phyloP scores from a whole-genome alignment of 306 rosid genomes.

The Quercus alba region DNA sequence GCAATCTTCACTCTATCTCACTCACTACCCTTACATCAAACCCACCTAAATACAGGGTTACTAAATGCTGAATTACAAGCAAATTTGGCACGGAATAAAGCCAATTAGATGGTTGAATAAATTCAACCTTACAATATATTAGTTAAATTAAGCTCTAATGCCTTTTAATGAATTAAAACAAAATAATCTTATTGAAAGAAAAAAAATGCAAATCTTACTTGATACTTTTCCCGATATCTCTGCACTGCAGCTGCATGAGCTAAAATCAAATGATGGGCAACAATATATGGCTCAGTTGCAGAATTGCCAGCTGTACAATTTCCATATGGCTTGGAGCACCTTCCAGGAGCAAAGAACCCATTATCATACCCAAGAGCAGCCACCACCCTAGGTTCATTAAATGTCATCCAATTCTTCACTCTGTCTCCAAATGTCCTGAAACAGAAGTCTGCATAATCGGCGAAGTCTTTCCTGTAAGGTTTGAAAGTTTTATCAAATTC shows the following conservation, averaged over 20 bases:
- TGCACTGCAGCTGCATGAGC: slow-evolving; percentile 88
- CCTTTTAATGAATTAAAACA: not conserved
- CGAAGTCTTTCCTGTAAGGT: slow-evolving; percentile 71
- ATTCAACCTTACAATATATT: too few relatives aligned
- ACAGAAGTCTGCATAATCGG: slow-evolving; percentile 89
- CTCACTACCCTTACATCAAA: too few relatives aligned
- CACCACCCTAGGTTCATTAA: slow-evolving; percentile 82
- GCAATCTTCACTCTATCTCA: too few relatives aligned
- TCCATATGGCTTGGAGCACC: slow-evolving; percentile 80
- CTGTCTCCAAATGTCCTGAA: slow-evolving; percentile 90
- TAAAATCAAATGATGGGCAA: slow-evolving; percentile 72
- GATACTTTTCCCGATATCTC: slow-evolving; percentile 75
- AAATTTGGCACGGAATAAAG: too few relatives aligned
- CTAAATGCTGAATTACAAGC: too few relatives aligned
- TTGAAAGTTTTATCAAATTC: slow-evolving; percentile 14
- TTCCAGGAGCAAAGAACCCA: slow-evolving; percentile 81
- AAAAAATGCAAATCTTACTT: slow-evolving; percentile 33
- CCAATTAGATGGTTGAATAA: too few relatives aligned
- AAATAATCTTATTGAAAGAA: not conserved
- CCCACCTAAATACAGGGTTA: too few relatives aligned
- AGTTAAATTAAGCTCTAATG: not conserved
- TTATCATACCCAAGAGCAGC: slow-evolving; percentile 95
- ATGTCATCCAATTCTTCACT: slow-evolving; percentile 96
- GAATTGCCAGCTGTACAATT: slow-evolving; percentile 82
- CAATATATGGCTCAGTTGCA: slow-evolving; percentile 84